A percentile compares a stretch with the other conserved stretches of the same genome.
Evolutionary conservation across 306 rosid genomes (phyloP).

Genomic region (Citrullus colocynthis): DNA sequence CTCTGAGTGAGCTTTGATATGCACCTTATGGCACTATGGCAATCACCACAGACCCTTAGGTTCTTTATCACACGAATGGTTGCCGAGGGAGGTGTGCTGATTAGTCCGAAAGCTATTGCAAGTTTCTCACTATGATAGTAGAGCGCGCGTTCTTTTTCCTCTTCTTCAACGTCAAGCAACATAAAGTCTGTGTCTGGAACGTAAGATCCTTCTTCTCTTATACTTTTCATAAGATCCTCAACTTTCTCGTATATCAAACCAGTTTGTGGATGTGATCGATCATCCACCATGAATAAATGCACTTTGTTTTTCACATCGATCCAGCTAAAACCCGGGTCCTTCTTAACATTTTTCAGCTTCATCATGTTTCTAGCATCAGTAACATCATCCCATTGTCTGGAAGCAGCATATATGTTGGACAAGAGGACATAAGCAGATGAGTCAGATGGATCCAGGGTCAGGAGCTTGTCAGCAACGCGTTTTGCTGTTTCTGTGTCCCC

Average conservation of each 20-base stretch:
- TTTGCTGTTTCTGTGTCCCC: slow-evolving; percentile 50
- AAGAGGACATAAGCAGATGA: slow-evolving; percentile 60
- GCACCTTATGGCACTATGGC: slow-evolving; percentile 64
- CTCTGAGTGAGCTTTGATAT: slow-evolving; percentile 38
- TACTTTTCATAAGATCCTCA: slow-evolving; percentile 41
- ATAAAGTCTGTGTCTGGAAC: slow-evolving; percentile 56
- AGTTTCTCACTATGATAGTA: slow-evolving; percentile 58
- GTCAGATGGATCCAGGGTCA: slow-evolving; percentile 61
- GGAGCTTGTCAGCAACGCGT: slow-evolving; percentile 41
- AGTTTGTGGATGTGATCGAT: slow-evolving; percentile 49
- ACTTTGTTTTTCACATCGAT: slow-evolving; percentile 59
- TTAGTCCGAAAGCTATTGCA: slow-evolving; percentile 47
- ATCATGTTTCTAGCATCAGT: slow-evolving; percentile 49
- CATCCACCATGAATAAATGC: slow-evolving; percentile 66
- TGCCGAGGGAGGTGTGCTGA: slow-evolving; percentile 36
- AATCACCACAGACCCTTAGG: slow-evolving; percentile 70
- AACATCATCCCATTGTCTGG: slow-evolving; percentile 63
- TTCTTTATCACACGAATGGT: slow-evolving; percentile 54
- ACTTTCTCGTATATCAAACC: slow-evolving; percentile 42
- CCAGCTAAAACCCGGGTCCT: slow-evolving; percentile 88
- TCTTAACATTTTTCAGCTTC: slow-evolving; percentile 52
- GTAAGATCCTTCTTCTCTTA: slow-evolving; percentile 42
- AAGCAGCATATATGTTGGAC: slow-evolving; percentile 62
- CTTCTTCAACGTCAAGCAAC: slow-evolving; percentile 54
- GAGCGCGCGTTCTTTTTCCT: slow-evolving; percentile 51